Percentiles rank a stretch among this genome's conserved stretches.
phyloP scores from a whole-genome alignment of 352 stramenopile species.

The Aphanomyces euteiches region DNA sequence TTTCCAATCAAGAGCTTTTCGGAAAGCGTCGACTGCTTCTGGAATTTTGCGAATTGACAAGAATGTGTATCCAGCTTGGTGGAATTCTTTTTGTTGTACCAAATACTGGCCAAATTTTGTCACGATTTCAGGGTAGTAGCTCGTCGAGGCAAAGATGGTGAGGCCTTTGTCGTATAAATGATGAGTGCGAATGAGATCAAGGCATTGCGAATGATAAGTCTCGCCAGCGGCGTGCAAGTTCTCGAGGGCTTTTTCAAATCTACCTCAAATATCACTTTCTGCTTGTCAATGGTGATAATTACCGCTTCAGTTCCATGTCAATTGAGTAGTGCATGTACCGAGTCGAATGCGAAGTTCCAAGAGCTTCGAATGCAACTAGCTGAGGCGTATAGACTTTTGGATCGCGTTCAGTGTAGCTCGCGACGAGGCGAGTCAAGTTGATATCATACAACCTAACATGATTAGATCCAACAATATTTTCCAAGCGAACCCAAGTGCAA shows the following conservation, averaged over 20 bases:
- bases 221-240: conserved; percentile 37
- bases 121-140: conserved; percentile 43
- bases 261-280: conserved; percentile 21
- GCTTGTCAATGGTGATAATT: conserved; percentile 43
- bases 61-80: conserved; percentile 62
- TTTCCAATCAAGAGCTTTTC: conserved; percentile 51
- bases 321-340: conserved; percentile 46
- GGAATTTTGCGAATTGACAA: conserved; percentile 43
- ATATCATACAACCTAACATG: conserved; percentile 52
- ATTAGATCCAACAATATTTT: not conserved
- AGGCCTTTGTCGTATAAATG: conserved; percentile 54
- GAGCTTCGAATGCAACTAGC: conserved; percentile 46
- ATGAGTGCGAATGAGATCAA: conserved; percentile 45
- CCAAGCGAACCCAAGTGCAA: conserved; percentile 44
- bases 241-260: conserved; percentile 41
- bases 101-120: conserved; percentile 50
- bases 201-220: conserved; percentile 37
- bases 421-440: conserved; percentile 53
- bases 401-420: conserved; percentile 60
- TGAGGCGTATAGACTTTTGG: conserved; percentile 69
- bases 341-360: conserved; percentile 37
- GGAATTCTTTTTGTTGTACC: conserved; percentile 38
- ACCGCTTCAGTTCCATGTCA: conserved; percentile 47
- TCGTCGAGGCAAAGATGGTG: conserved; percentile 37
- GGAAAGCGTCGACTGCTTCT: conserved; percentile 53